A percentile compares a stretch with the other conserved stretches of the same genome.
These are phyloP conservation scores for Phlegmacium glaucopus DNA, from an alignment of 768 basidiomycete genomes.

Conservation along the genomic window DNA sequence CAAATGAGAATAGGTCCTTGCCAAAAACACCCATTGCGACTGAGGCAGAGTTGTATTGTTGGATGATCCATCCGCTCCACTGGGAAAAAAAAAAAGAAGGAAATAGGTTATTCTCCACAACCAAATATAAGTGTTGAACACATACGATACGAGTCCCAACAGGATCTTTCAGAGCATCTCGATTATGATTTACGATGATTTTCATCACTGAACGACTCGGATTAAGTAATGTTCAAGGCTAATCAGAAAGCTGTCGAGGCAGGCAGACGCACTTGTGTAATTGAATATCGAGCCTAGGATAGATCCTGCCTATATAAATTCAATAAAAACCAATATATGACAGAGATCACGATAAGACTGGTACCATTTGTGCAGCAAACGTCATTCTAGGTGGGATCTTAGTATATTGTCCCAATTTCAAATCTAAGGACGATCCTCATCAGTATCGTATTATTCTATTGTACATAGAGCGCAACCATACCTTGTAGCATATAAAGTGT, in stretches of 20 bases:
- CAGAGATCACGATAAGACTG: neutral
- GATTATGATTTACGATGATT: conserved; percentile 42
- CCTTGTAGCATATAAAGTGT: conserved; percentile 51
- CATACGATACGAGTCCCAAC: conserved; percentile 44
- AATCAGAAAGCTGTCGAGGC: neutral
- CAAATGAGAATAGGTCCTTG: conserved; percentile 47
- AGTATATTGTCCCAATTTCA: conserved; percentile 68
- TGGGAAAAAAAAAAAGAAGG: too few relatives aligned
- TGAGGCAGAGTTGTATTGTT: conserved; percentile 50
- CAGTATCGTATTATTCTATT: conserved; percentile 15
- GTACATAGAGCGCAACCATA: conserved; percentile 5
- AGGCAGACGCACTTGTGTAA: conserved; percentile 40
- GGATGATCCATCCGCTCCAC: conserved; percentile 54
- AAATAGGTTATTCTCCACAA: neutral
- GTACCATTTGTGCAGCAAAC: conserved; percentile 53
- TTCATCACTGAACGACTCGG: conserved; percentile 55
- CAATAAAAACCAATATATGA: too few relatives aligned
- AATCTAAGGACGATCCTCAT: conserved; percentile 32
- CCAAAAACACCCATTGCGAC: conserved; percentile 55
- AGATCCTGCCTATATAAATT: conserved; percentile 38
- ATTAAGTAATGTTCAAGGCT: neutral
- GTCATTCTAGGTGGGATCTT: conserved; percentile 65
- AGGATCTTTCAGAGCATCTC: conserved; percentile 43
- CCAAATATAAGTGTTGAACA: neutral
- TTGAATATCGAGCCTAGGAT: conserved; percentile 51